Conservation (phyloP, 129 eudicot species). For the Flaveria bidentis region DNA sequence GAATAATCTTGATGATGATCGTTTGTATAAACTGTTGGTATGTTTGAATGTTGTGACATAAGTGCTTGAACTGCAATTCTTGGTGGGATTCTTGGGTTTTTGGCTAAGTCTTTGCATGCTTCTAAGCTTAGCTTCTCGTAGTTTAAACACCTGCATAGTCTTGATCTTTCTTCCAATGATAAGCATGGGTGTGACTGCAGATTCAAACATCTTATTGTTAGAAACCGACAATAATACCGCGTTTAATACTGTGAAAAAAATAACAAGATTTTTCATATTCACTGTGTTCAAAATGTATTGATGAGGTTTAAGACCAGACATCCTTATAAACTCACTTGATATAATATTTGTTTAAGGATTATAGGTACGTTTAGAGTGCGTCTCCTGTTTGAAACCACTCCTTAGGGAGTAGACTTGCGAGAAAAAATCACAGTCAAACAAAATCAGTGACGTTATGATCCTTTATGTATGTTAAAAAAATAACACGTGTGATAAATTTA, state of each 20-base stretch:
- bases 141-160: slow-evolving; percentile 80
- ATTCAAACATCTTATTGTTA: neutral
- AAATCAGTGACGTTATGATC: no score
- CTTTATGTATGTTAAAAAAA: no score
- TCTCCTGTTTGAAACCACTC: no score
- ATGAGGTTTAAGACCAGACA: no score
- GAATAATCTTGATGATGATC: slow-evolving; percentile 28
- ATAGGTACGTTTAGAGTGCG: no score
- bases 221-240: neutral
- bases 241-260: neutral
- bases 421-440: no score
- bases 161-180: slow-evolving; percentile 74
- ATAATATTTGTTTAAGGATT: no score
- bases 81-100: slow-evolving; percentile 85
- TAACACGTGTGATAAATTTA: no score
- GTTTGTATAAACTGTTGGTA: slow-evolving; percentile 20
- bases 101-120: slow-evolving; percentile 91
- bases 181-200: slow-evolving; percentile 81
- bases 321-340: no score
- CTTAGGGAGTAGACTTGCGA: no score
- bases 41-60: slow-evolving; percentile 54
- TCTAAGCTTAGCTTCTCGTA: slow-evolving; percentile 78
- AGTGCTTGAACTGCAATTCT: slow-evolving; percentile 78
- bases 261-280: neutral
- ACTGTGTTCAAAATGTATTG: no score